Conservation (phyloP, 108 stramenopile genomes). For the Cyclotella choctawhatcheeana region DNA sequence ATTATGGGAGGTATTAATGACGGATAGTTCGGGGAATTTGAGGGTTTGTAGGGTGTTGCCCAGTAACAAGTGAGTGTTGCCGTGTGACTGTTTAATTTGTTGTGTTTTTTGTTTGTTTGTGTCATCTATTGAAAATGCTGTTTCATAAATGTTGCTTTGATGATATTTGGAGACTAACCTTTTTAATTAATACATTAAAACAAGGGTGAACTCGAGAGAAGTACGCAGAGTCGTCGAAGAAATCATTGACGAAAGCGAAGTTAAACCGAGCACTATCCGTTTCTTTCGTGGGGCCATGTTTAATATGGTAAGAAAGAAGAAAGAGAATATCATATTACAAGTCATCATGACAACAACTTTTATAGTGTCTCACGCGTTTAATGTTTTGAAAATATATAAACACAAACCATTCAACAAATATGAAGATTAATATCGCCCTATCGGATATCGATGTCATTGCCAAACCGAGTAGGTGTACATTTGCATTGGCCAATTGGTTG, state of each 20-base stretch:
- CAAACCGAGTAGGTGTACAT: conserved; percentile 89
- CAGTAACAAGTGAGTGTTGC: conserved; percentile 67
- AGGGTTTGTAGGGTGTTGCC: conserved; percentile 71
- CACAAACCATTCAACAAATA: not conserved
- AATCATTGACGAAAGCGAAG: conserved; percentile 79
- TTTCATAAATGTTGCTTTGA: not conserved
- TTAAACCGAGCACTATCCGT: conserved; percentile 80
- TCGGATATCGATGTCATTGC: conserved; percentile 82
- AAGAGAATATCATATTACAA: too few species aligned
- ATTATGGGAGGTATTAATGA: conserved; percentile 95
- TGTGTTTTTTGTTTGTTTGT: not conserved
- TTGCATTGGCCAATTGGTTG: conserved; percentile 91
- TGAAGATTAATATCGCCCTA: conserved; percentile 83
- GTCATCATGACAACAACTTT: not conserved
- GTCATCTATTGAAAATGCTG: not conserved
- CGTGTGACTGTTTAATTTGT: not conserved
- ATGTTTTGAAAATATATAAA: not conserved
- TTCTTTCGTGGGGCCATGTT: conserved; percentile 98
- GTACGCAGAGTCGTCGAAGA: conserved; percentile 86
- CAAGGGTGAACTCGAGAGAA: conserved; percentile 92
- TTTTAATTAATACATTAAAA: too few species aligned
- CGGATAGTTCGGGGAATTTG: conserved; percentile 85
- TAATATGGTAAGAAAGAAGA: conserved; percentile 88
- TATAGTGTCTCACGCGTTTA: not conserved
- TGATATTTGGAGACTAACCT: not conserved